phyloP scores from a whole-genome alignment of 139 green algal species.

The Coelastrella sp. region DNA sequence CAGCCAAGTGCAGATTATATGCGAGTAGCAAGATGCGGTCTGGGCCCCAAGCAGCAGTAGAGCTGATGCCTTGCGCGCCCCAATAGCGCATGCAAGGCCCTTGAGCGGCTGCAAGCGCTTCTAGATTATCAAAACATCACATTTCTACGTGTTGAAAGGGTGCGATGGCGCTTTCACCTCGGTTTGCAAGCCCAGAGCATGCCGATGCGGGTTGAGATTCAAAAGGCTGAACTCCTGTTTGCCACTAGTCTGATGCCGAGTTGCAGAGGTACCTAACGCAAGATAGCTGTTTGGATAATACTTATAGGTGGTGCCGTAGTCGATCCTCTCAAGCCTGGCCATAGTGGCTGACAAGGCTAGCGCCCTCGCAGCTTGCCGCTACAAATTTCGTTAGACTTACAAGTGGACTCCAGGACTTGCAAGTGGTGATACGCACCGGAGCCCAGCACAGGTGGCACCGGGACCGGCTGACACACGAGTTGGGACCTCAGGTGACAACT shows the following conservation, averaged over 20 bases:
- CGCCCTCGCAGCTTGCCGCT: too few species aligned
- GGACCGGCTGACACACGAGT: too few species aligned
- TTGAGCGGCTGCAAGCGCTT: neutral
- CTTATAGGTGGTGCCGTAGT: constrained; percentile 18
- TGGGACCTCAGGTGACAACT: too few species aligned
- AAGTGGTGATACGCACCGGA: too few species aligned
- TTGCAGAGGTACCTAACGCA: neutral
- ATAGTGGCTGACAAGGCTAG: neutral
- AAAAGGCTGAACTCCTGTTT: constrained; percentile 32
- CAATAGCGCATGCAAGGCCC: neutral
- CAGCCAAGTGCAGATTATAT: too few species aligned
- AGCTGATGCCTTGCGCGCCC: too few species aligned
- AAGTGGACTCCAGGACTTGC: too few species aligned
- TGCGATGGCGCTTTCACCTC: neutral
- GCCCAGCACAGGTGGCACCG: too few species aligned
- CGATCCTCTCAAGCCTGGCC: constrained; percentile 6
- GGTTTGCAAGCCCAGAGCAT: neutral
- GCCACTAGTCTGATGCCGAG: constrained; percentile 9
- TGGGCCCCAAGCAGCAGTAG: too few species aligned
- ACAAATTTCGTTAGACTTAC: too few species aligned
- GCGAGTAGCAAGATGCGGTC: too few species aligned
- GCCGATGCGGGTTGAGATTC: neutral
- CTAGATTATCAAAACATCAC: neutral
- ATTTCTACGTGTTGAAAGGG: neutral
- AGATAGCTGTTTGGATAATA: constrained; percentile 22